A percentile compares a stretch with the other conserved stretches of the same genome.
These are phyloP conservation scores for Curvularia spicifera DNA, from an alignment of 2,329 filamentous ascomycete genomes.

Conservation along the genomic window DNA sequence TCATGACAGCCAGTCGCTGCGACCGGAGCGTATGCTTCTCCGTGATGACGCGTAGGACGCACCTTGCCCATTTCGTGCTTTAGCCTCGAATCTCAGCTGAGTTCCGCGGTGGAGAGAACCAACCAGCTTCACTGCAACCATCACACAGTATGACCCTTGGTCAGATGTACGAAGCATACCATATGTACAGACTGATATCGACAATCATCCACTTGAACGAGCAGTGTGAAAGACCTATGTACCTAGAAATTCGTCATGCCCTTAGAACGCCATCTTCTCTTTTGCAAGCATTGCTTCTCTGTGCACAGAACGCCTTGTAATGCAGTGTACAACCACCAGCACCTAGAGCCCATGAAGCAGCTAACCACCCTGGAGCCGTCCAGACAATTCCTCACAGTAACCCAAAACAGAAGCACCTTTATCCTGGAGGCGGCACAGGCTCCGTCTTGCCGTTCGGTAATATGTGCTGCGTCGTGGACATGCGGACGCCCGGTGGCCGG, in stretches of 20 bases:
- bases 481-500: constrained; percentile 25
- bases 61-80: not conserved
- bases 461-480: constrained; percentile 24
- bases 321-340: constrained; percentile 6
- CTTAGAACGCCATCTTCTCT: not conserved
- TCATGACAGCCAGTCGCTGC: constrained; percentile 1
- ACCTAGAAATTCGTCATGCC: not conserved
- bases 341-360: not conserved
- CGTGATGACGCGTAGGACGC: constrained; percentile 2
- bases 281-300: not conserved
- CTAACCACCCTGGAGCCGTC: not conserved
- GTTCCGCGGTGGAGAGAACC: not conserved
- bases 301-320: constrained; percentile 13
- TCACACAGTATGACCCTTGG: not conserved
- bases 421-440: constrained; percentile 10
- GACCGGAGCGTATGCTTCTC: not conserved
- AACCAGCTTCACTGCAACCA: not conserved
- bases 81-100: not conserved
- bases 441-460: constrained; percentile 19
- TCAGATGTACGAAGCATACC: not conserved
- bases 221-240: not conserved
- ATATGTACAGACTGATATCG: not conserved
- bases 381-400: not conserved
- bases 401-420: not conserved
- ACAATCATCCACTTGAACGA: not conserved